phyloP scores from a whole-genome alignment of 257 asterid species.

The Solanum commersonii region DNA sequence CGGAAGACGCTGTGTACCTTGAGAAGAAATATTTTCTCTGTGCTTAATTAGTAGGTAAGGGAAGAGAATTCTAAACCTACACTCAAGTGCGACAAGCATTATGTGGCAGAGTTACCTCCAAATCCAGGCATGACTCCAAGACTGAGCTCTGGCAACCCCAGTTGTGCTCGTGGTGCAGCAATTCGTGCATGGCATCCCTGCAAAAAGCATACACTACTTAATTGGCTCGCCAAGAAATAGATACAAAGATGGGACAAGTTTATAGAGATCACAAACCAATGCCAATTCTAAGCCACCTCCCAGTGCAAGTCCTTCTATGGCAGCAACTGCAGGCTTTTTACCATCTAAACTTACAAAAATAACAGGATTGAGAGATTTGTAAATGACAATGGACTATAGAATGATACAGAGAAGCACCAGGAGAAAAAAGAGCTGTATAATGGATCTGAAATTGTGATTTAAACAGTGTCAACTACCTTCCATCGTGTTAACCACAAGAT shows the following conservation, averaged over 20 bases:
- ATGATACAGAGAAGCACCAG: neutral
- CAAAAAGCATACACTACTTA: conserved; percentile 3
- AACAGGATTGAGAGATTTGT: neutral
- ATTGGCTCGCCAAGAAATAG: neutral
- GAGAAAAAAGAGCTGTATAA: neutral
- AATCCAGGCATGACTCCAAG: conserved; percentile 93
- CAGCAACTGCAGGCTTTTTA: conserved; percentile 90
- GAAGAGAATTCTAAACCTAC: neutral
- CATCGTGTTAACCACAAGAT: conserved; percentile 40
- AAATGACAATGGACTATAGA: neutral
- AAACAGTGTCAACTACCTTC: conserved; percentile 48
- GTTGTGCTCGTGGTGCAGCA: conserved; percentile 69
- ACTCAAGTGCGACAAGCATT: neutral
- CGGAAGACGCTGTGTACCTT: conserved; percentile 97
- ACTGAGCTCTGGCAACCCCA: conserved; percentile 94
- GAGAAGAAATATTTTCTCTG: conserved; percentile 1
- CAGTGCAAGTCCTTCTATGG: conserved; percentile 87
- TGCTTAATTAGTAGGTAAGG: neutral
- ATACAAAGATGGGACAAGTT: neutral
- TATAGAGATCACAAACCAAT: conserved; percentile 45
- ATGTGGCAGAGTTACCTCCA: conserved; percentile 52
- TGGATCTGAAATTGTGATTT: neutral
- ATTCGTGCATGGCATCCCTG: conserved; percentile 95
- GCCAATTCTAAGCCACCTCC: conserved; percentile 97
- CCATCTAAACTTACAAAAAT: conserved; percentile 37